Evolutionary conservation across 805 yeast species (phyloP), one percentile per base, ranked within the genome.

Genomic region (Zygosaccharomyces lentus): DNA sequence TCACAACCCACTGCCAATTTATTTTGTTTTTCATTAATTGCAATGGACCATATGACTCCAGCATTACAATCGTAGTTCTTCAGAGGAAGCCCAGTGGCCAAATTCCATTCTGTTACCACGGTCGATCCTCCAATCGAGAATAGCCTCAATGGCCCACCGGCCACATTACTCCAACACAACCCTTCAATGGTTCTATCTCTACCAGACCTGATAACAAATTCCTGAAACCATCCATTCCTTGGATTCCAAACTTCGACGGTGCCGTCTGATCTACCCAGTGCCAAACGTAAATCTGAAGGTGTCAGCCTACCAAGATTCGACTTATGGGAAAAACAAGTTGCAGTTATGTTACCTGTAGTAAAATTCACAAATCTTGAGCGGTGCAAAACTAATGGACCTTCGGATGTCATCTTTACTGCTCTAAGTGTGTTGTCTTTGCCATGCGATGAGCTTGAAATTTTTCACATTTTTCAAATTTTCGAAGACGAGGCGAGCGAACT

Each of bases 191-290:
- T 81, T 49, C 95, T 76, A 23, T 84, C 95, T 47, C 75, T 74
- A 2, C 95, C 88, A 9, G 98, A 97, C 45, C 77, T 78, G 36
- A 91, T 72, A 0, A 78, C 70, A 16, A 67, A 64, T 59, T 93
- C 97, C 52, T 87, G 88, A 43, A 79, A 69, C 97, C 97, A 90
- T 57, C 78, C 76, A 50, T 75, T 73, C 57, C 81, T 74, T 34
- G 96, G 96, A 64, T 87, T 87, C 96, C 98, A 91, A 27, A 93
- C 81, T 66, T 93, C 99, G 48, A 93, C 85, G 59, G 90, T 90
- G 32, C 99, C 99, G 62, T 93, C 90, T 37, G 87, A 78, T 64
- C 97, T 77, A 25, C 96, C 98, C 5, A 91, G 85, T 0, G 98
- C 97, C 31, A 93, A 68, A 49, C 96, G 61, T 45, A 88, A 70